Evolutionary conservation across 2,329 filamentous ascomycete genomes (phyloP), one percentile per base, ranked within the genome.

Genomic region (Aspergillus jensenii): DNA sequence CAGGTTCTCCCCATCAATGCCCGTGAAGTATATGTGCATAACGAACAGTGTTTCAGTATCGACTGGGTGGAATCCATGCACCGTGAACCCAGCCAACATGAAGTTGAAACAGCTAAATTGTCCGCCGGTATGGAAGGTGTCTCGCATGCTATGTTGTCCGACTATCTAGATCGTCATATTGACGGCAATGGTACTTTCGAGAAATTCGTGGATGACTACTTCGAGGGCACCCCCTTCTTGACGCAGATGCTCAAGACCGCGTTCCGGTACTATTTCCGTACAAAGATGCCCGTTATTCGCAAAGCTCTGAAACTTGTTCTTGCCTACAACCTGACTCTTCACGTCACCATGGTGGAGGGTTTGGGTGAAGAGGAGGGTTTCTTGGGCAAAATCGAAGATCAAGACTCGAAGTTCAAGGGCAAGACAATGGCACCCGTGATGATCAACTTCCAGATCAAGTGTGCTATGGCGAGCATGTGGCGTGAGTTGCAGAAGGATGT

Each of bases 371-470:
- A 96, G 70, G 86, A 91, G 62, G 79, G 82, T 23, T 82, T 93
- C 71, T 83, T 90, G 55, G 93, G 93, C 63, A 89, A 90, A 79
- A 93, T 98, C 63, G 87, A 93, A 52, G 90, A 95, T 69, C 86
- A 90, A 68, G 85, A 88, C 54, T 96, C 91, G 65, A 95, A 91
- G 74, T 97, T 89, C 82, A 89, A 85, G 68, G 93, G 93, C 70
- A 93, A 93, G 81, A 93, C 89, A 37, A 87, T 96, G 62, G 93
- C 93, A 15, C 93, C 93, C 12, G 93, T 97, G 72, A 96, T 98
- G 93, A 96, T 98, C 85, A 98, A 97, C 82, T 97, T 97, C 85
- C 91, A 97, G 80, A 92, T 98, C 82, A 98, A 98, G 84, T 95
- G 90, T 70, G 93, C 93, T 55, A 88, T 98, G 79, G 93, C 93